These are phyloP conservation scores for Thamnidium elegans DNA, from an alignment of 192 early-diverging fungal species.

Conservation along the genomic window DNA sequence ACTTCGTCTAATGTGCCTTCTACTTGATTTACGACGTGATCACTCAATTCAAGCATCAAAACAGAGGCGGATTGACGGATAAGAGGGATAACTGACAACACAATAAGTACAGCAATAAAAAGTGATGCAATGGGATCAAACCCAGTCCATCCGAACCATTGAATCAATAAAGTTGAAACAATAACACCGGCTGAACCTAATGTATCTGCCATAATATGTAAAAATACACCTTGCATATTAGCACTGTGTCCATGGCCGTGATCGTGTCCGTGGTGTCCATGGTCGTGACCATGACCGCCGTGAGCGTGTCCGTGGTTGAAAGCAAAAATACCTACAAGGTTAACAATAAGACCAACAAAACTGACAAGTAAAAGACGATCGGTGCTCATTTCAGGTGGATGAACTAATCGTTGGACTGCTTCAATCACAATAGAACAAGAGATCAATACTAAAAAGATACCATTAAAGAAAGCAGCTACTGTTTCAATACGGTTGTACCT, in stretches of 20 bases:
- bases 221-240: conserved; percentile 91
- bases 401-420: conserved; percentile 80
- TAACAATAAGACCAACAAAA: conserved; percentile 87
- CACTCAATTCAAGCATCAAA: conserved; percentile 49
- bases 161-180: conserved; percentile 86
- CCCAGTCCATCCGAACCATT: conserved; percentile 91
- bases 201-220: conserved; percentile 93
- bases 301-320: conserved; percentile 86
- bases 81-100: conserved; percentile 81
- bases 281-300: conserved; percentile 58
- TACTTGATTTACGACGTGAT: conserved; percentile 37
- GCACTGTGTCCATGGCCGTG: conserved; percentile 70
- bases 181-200: conserved; percentile 95
- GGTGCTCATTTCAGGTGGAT: conserved; percentile 85
- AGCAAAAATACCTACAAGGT: conserved; percentile 88
- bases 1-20: conserved; percentile 49
- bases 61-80: conserved; percentile 66
- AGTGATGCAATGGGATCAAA: conserved; percentile 94
- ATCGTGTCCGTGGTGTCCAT: conserved; percentile 53
- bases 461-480: conserved; percentile 90
- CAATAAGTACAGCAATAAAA: conserved; percentile 84
- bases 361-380: conserved; percentile 83
- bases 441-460: conserved; percentile 85
- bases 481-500: conserved; percentile 91
- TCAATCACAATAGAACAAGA: conserved; percentile 90